Evolutionary conservation across 2,329 filamentous ascomycete genomes (phyloP).

Genomic region (Diaporthe sp.): DNA sequence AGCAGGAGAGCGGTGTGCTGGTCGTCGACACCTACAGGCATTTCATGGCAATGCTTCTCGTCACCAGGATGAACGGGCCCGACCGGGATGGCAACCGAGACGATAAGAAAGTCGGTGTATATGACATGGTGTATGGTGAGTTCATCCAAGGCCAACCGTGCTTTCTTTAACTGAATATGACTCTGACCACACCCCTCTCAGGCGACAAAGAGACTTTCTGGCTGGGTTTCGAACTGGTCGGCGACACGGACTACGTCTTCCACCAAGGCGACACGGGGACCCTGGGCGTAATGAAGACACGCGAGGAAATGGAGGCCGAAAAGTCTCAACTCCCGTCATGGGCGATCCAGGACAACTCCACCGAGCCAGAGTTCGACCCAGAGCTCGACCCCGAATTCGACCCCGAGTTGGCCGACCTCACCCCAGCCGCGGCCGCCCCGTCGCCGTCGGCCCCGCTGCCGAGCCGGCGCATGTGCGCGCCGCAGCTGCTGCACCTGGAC

Average conservation of each 20-base stretch:
- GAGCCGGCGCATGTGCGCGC: conserved; percentile 56
- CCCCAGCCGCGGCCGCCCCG: conserved; percentile 37
- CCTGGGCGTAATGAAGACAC: conserved; percentile 49
- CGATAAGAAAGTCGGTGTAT: conserved; percentile 53
- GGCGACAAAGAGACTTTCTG: conserved; percentile 65
- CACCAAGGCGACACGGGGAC: conserved; percentile 55
- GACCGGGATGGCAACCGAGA: conserved; percentile 57
- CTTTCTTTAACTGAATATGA: no score
- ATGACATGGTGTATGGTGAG: conserved; percentile 61
- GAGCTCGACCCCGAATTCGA: conserved; percentile 13
- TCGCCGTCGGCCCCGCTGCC: conserved; percentile 31
- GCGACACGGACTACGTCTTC: conserved; percentile 58
- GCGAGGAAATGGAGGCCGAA: conserved; percentile 36
- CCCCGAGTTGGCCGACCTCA: not conserved
- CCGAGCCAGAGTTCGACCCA: conserved; percentile 8
- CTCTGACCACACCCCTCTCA: conserved; percentile 39
- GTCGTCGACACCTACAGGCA: conserved; percentile 62
- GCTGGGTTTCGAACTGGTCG: conserved; percentile 61
- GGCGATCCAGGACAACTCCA: conserved; percentile 23
- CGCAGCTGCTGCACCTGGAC: conserved; percentile 60
- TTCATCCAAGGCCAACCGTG: not conserved
- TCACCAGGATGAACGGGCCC: conserved; percentile 57
- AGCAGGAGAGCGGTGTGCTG: conserved; percentile 61
- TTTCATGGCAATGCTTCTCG: conserved; percentile 57
- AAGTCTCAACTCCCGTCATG: conserved; percentile 10